Evolutionary conservation across 176 grass and related monocot species (phyloP), one percentile per base, ranked within the genome.

Genomic region (Paspalum vaginatum): DNA sequence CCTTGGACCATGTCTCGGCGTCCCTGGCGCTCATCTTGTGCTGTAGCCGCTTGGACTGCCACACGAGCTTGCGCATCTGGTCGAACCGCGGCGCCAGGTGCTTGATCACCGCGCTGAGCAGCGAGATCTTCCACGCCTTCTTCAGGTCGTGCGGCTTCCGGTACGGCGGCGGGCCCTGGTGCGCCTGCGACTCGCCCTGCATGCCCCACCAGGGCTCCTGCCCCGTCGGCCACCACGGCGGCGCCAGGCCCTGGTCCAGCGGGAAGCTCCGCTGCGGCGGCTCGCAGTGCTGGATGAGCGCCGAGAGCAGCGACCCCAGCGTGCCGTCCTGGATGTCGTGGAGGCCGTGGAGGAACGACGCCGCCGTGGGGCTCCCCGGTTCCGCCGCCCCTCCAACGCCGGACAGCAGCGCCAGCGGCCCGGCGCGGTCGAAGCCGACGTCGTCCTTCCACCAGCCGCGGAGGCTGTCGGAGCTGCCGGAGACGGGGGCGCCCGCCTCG

Each of bases 361-460:
- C 5, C 20, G 76, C 24, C 14, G 24, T 38, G 4, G 60, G 56
- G 78, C 67, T 75, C 15, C 67, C 62, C 1, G 20, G 46, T 2
- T 12, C 22, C 17, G 21, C 16, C 6, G 15, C 1, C 0, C 22
- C 42, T 6, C 2, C 1, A 57, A 0, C 5, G 25, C 2, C 7
- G 14, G n/a, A 8, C 2, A 38, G 26, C 6, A 86, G 61, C 5
- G 74, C 78, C 59, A 12, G 38, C 26, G 83, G 83, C 0, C 65
- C 83, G 2, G 77, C 59, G 0, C 78, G 67, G 41, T 90, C 78
- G 77, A 90, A 90, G 17, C 70, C 55, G 0, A 90, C 78, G 6
- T 71, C 78, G 16, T 83, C 88, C 79, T 90, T 90, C 88, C 88
- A 90, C 88, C 88, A 87, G 13, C 76, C 83, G 78, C 88, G 83